phyloP scores from a whole-genome alignment of 805 yeast species.

The Candida railenensis region DNA sequence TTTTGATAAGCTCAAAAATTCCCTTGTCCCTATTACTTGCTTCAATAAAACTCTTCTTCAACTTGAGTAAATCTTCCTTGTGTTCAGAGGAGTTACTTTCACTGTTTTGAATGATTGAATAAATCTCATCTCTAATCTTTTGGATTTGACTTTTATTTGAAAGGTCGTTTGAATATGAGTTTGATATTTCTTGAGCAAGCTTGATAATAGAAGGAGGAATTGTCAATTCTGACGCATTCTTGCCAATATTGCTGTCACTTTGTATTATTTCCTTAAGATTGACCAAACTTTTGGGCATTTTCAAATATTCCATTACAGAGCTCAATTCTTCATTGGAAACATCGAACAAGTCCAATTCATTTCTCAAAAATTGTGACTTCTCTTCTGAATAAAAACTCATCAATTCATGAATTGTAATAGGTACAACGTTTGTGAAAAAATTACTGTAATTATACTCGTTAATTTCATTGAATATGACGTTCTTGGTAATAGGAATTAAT shows the following conservation, averaged over 20 bases:
- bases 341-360: conserved; percentile 70
- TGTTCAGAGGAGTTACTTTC: conserved; percentile 24
- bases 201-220: conserved; percentile 5
- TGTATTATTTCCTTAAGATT: conserved; percentile 47
- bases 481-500: conserved; percentile 50
- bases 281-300: conserved; percentile 65
- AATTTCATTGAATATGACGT: conserved; percentile 41
- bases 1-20: conserved; percentile 47
- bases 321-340: conserved; percentile 75
- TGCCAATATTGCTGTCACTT: conserved; percentile 10
- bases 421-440: conserved; percentile 77
- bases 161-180: conserved; percentile 30
- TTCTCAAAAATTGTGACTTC: conserved; percentile 72
- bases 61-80: conserved; percentile 56
- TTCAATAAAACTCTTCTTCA: conserved; percentile 59
- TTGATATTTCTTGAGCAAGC: conserved; percentile 22
- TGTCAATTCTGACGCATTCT: conserved; percentile 6
- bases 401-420: conserved; percentile 83
- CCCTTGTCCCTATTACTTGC: conserved; percentile 61
- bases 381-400: conserved; percentile 87
- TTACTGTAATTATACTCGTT: conserved; percentile 44
- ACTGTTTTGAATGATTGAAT: conserved; percentile 29
- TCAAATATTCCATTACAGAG: conserved; percentile 78
- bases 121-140: conserved; percentile 34
- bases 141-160: conserved; percentile 30